These are phyloP conservation scores for Eurotiales sp. DNA, from an alignment of 2,329 filamentous ascomycete genomes.

Conservation along the genomic window DNA sequence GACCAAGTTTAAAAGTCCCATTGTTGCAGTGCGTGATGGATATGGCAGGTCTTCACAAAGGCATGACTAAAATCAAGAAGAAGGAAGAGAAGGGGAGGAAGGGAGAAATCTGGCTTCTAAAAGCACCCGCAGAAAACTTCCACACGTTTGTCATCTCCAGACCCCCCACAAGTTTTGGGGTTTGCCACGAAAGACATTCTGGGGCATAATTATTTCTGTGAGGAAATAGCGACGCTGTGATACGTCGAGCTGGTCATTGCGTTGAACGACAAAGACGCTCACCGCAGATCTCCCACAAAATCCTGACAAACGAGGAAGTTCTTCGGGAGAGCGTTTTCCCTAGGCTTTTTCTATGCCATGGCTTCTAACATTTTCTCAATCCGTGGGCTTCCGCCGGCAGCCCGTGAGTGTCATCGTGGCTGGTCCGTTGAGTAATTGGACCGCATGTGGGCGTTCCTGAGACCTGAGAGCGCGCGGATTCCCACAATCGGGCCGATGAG, in stretches of 20 bases:
- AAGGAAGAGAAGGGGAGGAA: neutral
- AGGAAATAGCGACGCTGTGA: neutral
- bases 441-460: no score
- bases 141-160: neutral
- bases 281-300: no score
- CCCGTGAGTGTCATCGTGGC: no score
- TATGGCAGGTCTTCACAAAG: neutral
- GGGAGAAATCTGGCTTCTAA: neutral
- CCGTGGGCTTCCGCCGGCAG: no score
- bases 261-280: no score
- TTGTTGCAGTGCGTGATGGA: neutral
- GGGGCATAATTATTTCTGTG: neutral
- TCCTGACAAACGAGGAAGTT: no score
- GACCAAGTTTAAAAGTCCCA: slow-evolving; percentile 31
- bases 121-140: neutral
- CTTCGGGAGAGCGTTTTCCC: no score
- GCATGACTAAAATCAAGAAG: neutral
- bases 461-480: no score
- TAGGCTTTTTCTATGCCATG: no score
- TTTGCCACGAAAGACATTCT: neutral
- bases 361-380: no score
- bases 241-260: neutral
- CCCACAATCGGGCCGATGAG: no score
- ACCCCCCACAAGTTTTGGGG: neutral
- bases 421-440: no score